Evolutionary conservation across 2,329 filamentous ascomycete species (phyloP), one percentile per base, ranked within the genome.

Genomic region (Amauroascus niger): DNA sequence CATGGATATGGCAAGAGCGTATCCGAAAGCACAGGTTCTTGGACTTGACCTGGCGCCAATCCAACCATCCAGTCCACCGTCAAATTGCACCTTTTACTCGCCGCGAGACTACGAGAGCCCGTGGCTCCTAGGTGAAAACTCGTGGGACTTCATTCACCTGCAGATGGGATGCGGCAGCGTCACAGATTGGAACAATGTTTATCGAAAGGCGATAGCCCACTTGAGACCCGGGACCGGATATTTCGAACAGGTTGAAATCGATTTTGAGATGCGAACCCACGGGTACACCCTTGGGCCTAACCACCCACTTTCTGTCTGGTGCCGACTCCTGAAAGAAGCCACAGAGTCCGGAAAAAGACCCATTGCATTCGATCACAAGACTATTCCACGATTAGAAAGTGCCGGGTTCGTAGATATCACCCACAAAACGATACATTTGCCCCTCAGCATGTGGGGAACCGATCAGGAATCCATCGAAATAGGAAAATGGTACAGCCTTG

Each of bases 201-300:
- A 95, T 68, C 71, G 74, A 58, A 86, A 86, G 61, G 74, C 84
- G 30, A 83, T 82, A 60, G 72, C 77, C 79, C 87, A 94, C 64
- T 76, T 96, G 24, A 82, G 82, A 61, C 88, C 88, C 1, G 83
- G 84, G 1, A 77, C 74, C 39, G 91, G 90, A 52, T 79, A 78
- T 65, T 77, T 96, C 53, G 90, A 97, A 69, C 88, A 95, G 61
- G 80, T 95, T 46, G 91, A 97, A 67, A 85, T 97, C 52, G 88
- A 97, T 68, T 87, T 87, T 69, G 75, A 79, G 46, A 88, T 88
- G 16, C 81, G 81, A 49, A 86, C 82, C 63, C 84, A 88, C 58
- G 48, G 44, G 11, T 18, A 30, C 26, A 50, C 39, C 1, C 33
- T 61, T 30, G 53, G 45, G 1, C 53, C 52, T 8, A 64, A 65